Base-by-base conservation (phyloP, 768 basidiomycete species). In the Plicaturopsis crispa region DNA sequence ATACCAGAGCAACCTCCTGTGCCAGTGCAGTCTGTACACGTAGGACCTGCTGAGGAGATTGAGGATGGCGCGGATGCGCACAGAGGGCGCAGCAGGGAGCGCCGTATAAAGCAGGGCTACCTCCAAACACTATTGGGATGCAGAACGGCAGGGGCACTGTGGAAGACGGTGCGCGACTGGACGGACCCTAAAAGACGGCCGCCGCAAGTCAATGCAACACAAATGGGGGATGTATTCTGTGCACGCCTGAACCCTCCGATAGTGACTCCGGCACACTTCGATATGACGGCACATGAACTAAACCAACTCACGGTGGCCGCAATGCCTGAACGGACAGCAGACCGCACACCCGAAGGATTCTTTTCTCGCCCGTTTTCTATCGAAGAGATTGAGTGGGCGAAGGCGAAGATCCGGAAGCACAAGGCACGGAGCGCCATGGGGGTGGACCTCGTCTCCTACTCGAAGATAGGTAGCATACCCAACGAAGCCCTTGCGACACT, bases 401-500 rank as follows among this genome's bases (percentile, higher is more conserved):
- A 42, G 28, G 21, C 7, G 31, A 19, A 42, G n/a, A 18, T 37
- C 13, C 36, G 24, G 16, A 13, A 18, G n/a, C 36, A 46, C 26
- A 16, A 18, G 5, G 14, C 20, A 2, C 6, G 14, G 24, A 43
- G 41, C 26, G 31, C 41, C 11, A 18, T 23, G 5, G 42, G 48
- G 1, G 41, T 38, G 6, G 43, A 47, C 34, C 17, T 11, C 2
- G 24, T 39, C 4, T 17, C 35, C 2, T 49, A 46, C 35, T 38
- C 21, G 2, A 40, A 46, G 6, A 36, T 46, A 18, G 12, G 22
- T 6, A 33, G 26, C 0, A 41, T 49, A 2, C 35, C 21, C 3
- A 42, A 43, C 18, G 41, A 37, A 18, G 53, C 56, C 26, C 61
- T 59, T 38, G 62, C 18, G 0, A 14, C 33, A 0, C 33, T 48